Conservation (phyloP, 2,329 filamentous ascomycete genomes). For the Trichoderma polysporum region DNA sequence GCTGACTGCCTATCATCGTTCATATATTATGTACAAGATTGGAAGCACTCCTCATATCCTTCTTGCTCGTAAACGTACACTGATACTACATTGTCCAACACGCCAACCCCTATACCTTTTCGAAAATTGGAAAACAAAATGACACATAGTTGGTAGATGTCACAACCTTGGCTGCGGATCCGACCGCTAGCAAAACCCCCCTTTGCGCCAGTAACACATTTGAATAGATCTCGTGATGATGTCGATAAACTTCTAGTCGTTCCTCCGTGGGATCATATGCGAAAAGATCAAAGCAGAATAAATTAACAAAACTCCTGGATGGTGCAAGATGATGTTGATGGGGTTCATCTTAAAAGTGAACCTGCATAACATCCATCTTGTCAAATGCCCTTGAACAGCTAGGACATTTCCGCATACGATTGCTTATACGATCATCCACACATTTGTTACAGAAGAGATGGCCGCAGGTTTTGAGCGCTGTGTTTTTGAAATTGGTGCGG, state of each 20-base stretch:
- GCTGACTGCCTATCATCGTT: constrained; percentile 13
- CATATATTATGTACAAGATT: constrained; percentile 27
- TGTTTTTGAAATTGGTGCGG: constrained; percentile 90
- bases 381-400: constrained; percentile 93
- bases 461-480: constrained; percentile 87
- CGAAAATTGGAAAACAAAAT: neutral
- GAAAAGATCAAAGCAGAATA: neutral
- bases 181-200: constrained; percentile 3
- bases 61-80: constrained; percentile 27
- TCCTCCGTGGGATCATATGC: constrained; percentile 1
- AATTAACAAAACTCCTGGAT: neutral
- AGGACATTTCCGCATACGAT: constrained; percentile 91
- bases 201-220: constrained; percentile 7
- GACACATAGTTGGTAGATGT: neutral
- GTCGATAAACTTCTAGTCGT: constrained; percentile 14
- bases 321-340: neutral
- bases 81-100: constrained; percentile 28
- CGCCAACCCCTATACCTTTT: constrained; percentile 10
- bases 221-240: constrained; percentile 14
- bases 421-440: constrained; percentile 83
- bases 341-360: constrained; percentile 46
- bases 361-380: constrained; percentile 81
- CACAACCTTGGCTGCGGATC: constrained; percentile 4
- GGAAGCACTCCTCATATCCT: constrained; percentile 20
- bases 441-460: constrained; percentile 92